Conservation (phyloP, 2,329 filamentous ascomycete species). For the Aspergillus amoenus region DNA sequence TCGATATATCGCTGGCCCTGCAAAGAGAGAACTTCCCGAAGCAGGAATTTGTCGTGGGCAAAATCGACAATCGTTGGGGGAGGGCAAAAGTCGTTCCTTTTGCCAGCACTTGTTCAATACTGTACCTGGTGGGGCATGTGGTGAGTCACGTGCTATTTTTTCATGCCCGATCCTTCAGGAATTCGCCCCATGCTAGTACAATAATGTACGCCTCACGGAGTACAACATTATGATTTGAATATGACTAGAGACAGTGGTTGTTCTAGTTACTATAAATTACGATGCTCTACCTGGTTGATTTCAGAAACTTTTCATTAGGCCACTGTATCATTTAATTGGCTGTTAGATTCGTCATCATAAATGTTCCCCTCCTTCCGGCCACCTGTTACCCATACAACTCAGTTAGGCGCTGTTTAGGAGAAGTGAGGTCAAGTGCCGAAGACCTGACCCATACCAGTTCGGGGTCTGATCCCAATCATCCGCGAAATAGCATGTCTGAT, state of each 20-base stretch:
- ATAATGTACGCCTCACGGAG: background rate
- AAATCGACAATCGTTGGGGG: constrained; percentile 1
- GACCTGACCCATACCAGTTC: constrained; percentile 7
- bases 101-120: constrained; percentile 6
- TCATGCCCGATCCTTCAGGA: constrained; percentile 18
- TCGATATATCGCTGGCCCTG: background rate
- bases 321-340: constrained; percentile 22
- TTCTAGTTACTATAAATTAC: background rate
- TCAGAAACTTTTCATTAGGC: constrained; percentile 24
- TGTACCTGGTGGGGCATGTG: constrained; percentile 19
- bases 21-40: background rate
- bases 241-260: background rate
- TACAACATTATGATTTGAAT: background rate
- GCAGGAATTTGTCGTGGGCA: constrained; percentile 5
- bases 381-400: constrained; percentile 9
- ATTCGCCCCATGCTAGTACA: background rate
- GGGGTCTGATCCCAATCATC: constrained; percentile 10
- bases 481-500: background rate
- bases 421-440: constrained; percentile 7
- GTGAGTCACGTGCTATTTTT: constrained; percentile 18
- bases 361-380: constrained; percentile 13
- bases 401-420: background rate
- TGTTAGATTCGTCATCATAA: constrained; percentile 28
- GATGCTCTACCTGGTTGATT: background rate
- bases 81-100: constrained; percentile 13